Evolutionary conservation across 2,329 filamentous ascomycete genomes (phyloP).

Genomic region (Blumeria graminis): DNA sequence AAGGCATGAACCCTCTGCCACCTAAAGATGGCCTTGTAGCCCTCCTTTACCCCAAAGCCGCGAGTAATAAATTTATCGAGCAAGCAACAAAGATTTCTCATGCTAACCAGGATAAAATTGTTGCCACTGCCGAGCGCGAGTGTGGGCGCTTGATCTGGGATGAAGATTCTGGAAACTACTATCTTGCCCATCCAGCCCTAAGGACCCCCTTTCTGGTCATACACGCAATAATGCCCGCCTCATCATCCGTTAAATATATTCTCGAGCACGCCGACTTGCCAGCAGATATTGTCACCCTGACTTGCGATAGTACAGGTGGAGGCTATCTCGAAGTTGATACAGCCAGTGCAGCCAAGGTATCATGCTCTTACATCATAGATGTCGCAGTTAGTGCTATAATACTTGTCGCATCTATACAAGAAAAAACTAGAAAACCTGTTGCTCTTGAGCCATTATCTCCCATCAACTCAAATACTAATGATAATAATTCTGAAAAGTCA

Average conservation of each 20-base stretch:
- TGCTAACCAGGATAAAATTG: constrained; percentile 32
- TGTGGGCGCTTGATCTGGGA: constrained; percentile 51
- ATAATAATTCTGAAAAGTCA: too few species aligned
- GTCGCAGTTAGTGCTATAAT: constrained; percentile 35
- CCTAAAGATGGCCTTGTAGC: constrained; percentile 41
- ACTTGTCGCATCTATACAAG: constrained; percentile 32
- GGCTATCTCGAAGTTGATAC: constrained; percentile 38
- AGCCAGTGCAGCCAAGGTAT: constrained; percentile 30
- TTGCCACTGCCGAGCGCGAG: constrained; percentile 40
- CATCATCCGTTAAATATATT: constrained; percentile 36
- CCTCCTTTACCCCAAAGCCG: constrained; percentile 40
- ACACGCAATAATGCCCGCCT: constrained; percentile 31
- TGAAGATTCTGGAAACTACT: constrained; percentile 31
- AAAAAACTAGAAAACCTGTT: constrained; percentile 18
- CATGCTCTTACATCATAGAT: constrained; percentile 36
- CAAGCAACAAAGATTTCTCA: constrained; percentile 16
- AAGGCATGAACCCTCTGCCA: constrained; percentile 25
- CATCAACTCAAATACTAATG: too few species aligned
- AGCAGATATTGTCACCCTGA: constrained; percentile 33
- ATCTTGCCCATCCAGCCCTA: constrained; percentile 37
- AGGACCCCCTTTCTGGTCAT: constrained; percentile 38
- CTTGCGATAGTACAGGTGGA: constrained; percentile 31
- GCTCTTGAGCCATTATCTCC: too few species aligned
- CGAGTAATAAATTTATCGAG: constrained; percentile 37
- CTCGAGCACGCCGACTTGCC: constrained; percentile 40